phyloP scores from a whole-genome alignment of 2,329 filamentous ascomycete species.

The Talaromyces sp. region DNA sequence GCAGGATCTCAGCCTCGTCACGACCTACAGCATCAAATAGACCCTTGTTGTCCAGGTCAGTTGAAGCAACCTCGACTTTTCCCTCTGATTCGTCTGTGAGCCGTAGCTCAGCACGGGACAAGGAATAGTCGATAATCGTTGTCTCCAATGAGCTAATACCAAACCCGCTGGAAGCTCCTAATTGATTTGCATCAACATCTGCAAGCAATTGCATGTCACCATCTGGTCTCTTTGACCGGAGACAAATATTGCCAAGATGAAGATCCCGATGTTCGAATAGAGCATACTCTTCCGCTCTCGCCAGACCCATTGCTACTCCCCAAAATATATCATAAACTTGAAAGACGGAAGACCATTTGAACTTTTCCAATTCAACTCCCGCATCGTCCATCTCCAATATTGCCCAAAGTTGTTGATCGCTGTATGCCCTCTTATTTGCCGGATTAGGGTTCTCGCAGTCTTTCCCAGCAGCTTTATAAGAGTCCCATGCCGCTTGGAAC shows the following conservation, averaged over 20 bases:
- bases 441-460: slow-evolving; percentile 57
- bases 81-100: slow-evolving; percentile 24
- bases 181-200: slow-evolving; percentile 29
- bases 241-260: slow-evolving; percentile 65
- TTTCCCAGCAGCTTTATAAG: slow-evolving; percentile 40
- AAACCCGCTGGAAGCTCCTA: slow-evolving; percentile 41
- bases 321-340: slow-evolving; percentile 64
- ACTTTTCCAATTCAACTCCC: slow-evolving; percentile 55
- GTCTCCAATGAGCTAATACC: slow-evolving; percentile 57
- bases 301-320: slow-evolving; percentile 61
- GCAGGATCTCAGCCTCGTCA: slow-evolving; percentile 40
- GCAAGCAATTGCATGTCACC: slow-evolving; percentile 33
- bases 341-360: slow-evolving; percentile 41
- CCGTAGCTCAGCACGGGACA: slow-evolving; percentile 57
- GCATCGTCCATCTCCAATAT: slow-evolving; percentile 66
- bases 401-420: slow-evolving; percentile 58
- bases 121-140: slow-evolving; percentile 66
- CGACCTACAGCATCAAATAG: slow-evolving; percentile 42
- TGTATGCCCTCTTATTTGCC: slow-evolving; percentile 51
- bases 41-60: slow-evolving; percentile 43
- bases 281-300: slow-evolving; percentile 58
- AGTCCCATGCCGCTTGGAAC: slow-evolving; percentile 48
- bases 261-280: slow-evolving; percentile 65
- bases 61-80: slow-evolving; percentile 36
- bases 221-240: slow-evolving; percentile 38